Percentiles rank a stretch among this genome's conserved stretches.
These are phyloP conservation scores for Aspergillus steynii DNA, from an alignment of 495 filamentous ascomycete species.

Conservation along the genomic window DNA sequence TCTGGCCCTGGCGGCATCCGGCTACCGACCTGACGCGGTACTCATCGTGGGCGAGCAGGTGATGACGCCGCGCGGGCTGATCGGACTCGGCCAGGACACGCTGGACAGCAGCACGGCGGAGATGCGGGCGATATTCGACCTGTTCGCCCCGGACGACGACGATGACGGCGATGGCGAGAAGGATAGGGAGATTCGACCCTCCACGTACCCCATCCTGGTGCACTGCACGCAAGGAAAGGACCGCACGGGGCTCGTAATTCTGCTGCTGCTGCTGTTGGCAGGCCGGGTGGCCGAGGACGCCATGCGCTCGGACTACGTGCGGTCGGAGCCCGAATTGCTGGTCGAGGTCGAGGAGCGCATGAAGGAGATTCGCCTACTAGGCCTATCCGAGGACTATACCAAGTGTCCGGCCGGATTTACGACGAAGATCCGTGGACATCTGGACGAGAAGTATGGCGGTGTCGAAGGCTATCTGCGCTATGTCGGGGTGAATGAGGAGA, in stretches of 20 bases:
- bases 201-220: conserved; percentile 60
- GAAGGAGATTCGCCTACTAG: conserved; percentile 66
- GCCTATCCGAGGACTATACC: conserved; percentile 68
- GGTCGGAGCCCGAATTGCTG: conserved; percentile 59
- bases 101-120: conserved; percentile 63
- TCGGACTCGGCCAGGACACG: conserved; percentile 64
- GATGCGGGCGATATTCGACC: conserved; percentile 57
- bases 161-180: not conserved
- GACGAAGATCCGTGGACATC: conserved; percentile 42
- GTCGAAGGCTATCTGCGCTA: conserved; percentile 59
- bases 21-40: conserved; percentile 68
- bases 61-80: conserved; percentile 66
- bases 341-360: conserved; percentile 62
- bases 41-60: conserved; percentile 64
- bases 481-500: conserved; percentile 53
- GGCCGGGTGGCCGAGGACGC: conserved; percentile 53
- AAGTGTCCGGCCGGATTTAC: conserved; percentile 60
- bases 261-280: conserved; percentile 61
- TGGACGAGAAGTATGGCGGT: conserved; percentile 60
- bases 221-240: conserved; percentile 93
- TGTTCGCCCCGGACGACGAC: conserved; percentile 37
- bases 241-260: conserved; percentile 72
- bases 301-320: conserved; percentile 67
- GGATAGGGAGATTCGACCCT: conserved; percentile 1
- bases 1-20: conserved; percentile 58